Base-by-base conservation (phyloP, 192 early-diverging fungal species). In the Endogone sp. region DNA sequence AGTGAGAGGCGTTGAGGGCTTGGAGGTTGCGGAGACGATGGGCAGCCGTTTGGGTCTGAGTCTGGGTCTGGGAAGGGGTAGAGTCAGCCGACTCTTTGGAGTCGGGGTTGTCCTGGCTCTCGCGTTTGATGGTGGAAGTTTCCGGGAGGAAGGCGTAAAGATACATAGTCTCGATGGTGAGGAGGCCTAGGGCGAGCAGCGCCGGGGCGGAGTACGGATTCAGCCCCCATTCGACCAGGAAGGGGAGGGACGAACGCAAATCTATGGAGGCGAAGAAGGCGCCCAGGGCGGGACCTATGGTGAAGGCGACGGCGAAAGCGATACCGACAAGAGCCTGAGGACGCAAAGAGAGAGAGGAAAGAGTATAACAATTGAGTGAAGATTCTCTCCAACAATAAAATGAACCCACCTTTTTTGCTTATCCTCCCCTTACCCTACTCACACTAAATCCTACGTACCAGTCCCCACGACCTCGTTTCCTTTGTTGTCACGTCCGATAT, bases 281-380 rank as follows among this genome's bases (percentile, higher is more conserved):
- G 25, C 95, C 94, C 10, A 97, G 72, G 20, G 95, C 91, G 1
- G 97, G 97, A 4, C 97, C 97, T 67, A 97, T 64, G 4, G 97
- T 98, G 71, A 99, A 99, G 8, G 95, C 95, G 24, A 95, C 85
- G 2, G 95, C 92, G 82, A 99, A 99, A 2, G 96, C 95, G 62
- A 99, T 96, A 22, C 97, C 97, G 0, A 99, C 95, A 60, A 95
- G 82, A 24, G 97, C 95, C 91, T 92, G 28, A 49, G 37, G 6
- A 16, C 16, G 16, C 16, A 49, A 11, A 16, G 6, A 16, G 6
- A 1, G 37, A 16, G 37, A 49, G 37, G 37, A 11, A 16, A 49
- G 37, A 54, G 27, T 66, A 59, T 20, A 29, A 26, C 21, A 25
- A 68, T 9, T 16, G 4, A 62, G 11, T 60, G 27, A 64, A 3